Evolutionary conservation across 345 rosid species (phyloP), one percentile per base, ranked within the genome.

Genomic region (Salix viminalis): DNA sequence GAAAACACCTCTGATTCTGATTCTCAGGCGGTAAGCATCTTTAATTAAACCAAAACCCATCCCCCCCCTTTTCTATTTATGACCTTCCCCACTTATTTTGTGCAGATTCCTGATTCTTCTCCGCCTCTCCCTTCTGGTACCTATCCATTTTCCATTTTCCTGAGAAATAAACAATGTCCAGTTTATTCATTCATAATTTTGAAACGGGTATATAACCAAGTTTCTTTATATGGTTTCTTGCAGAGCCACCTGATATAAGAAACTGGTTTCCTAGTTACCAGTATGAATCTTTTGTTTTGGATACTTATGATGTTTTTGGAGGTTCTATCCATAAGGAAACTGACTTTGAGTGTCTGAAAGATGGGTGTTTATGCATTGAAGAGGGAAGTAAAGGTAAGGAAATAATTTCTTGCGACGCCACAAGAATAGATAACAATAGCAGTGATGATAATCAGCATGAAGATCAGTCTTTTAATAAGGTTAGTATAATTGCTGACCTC

Each of bases 261-360:
- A 86, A 88, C 75, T 89, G 91, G 94, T 91, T 88, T 83, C 36
- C 90, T 15, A 88, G 93, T 81, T 91, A 88, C 67, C 76, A 81
- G 44, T 87, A 88, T 65, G 93, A 89, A 68, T 85, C 89, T 37
- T 70, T 87, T 83, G 81, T 76, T 23, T 73, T 87, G 82, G 79
- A 41, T 80, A 79, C 86, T 9, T 67, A 24, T 15, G 82, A 77
- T 72, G 82, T 69, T 21, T 75, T 76, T 69, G 75, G 42, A 71
- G 84, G 67, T 71, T 56, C 77, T 44, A 36, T 64, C 24, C 44
- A 62, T 24, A 37, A 42, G 46, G 83, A 74, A 21, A 36, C 56
- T 48, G 82, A 41, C 2, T 18, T 15, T 7, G 73, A 54, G 32
- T 28, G 21, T 19, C 30, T 64, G 41, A 41, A 68, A 69, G 64